Conservation (phyloP, 2,329 filamentous ascomycete species). For the Hirsutella rhossiliensis region DNA sequence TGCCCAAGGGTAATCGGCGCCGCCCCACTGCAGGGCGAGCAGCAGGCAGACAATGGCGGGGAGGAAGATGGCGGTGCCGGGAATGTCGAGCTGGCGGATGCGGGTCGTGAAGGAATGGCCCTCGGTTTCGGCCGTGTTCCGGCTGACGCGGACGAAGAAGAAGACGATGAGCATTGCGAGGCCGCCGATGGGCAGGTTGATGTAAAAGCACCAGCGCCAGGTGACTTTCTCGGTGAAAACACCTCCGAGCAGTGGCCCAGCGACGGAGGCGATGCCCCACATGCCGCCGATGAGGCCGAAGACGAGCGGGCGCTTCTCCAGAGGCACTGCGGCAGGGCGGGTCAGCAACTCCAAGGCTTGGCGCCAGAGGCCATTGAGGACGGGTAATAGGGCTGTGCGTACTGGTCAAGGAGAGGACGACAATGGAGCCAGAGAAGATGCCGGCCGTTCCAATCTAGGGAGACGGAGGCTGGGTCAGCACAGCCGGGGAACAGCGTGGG, state of each 20-base stretch:
- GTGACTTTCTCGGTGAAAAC: slow-evolving; percentile 35
- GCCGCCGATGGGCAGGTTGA: slow-evolving; percentile 33
- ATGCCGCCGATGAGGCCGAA: slow-evolving; percentile 43
- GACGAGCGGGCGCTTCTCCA: slow-evolving; percentile 39
- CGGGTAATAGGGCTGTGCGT: not conserved
- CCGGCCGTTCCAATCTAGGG: slow-evolving; percentile 34
- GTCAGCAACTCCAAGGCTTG: no score
- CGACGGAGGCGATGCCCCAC: slow-evolving; percentile 42
- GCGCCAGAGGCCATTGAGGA: no score
- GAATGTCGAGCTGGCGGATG: slow-evolving; percentile 33
- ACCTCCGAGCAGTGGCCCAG: slow-evolving; percentile 37
- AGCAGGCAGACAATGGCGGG: slow-evolving; percentile 40
- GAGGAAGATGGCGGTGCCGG: slow-evolving; percentile 36
- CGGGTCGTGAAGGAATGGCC: slow-evolving; percentile 21
- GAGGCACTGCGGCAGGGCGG: slow-evolving; percentile 26
- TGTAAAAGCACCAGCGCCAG: slow-evolving; percentile 41
- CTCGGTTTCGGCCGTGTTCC: slow-evolving; percentile 20
- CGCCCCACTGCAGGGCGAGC: slow-evolving; percentile 46
- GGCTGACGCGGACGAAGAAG: slow-evolving; percentile 30
- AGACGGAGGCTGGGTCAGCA: no score
- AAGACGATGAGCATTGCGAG: slow-evolving; percentile 35
- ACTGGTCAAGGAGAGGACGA: slow-evolving; percentile 32
- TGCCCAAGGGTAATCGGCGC: slow-evolving; percentile 37
- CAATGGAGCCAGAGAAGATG: slow-evolving; percentile 36
- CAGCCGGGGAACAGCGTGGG: not conserved